A percentile compares a stretch with the other conserved stretches of the same genome.
Conservation (phyloP, 345 rosid genomes). For the Euphorbia lathyris region DNA sequence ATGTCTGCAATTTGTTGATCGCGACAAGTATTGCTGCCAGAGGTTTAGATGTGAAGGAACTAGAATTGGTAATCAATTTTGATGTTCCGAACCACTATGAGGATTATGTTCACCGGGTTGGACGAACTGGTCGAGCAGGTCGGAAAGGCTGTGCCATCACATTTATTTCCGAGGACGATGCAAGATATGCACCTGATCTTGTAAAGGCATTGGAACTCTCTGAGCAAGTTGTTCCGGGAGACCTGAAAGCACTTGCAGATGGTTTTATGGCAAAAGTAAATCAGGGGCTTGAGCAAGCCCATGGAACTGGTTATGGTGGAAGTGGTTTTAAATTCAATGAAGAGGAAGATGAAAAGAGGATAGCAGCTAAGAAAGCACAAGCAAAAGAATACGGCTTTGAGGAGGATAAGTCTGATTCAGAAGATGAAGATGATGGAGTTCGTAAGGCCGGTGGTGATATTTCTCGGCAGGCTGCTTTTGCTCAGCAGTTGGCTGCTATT, state of each 20-base stretch:
- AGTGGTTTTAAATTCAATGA: constrained; percentile 97
- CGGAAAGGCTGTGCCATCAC: constrained; percentile 93
- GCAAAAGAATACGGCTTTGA: constrained; percentile 95
- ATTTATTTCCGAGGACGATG: constrained; percentile 86
- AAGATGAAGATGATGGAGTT: constrained; percentile 89
- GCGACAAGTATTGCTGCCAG: constrained; percentile 97
- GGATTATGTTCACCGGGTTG: constrained; percentile 96
- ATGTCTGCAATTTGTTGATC: constrained; percentile 81
- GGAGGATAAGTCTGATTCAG: constrained; percentile 94
- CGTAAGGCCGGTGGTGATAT: constrained; percentile 83
- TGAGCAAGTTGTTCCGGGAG: constrained; percentile 91
- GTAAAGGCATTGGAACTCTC: constrained; percentile 91
- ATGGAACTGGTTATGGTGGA: constrained; percentile 97
- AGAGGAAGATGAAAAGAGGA: constrained; percentile 94
- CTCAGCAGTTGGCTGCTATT: constrained; percentile 60
- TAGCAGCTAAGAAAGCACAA: constrained; percentile 93
- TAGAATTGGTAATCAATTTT: constrained; percentile 83
- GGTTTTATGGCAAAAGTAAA: constrained; percentile 87
- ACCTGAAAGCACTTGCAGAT: constrained; percentile 82
- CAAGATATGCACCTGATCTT: constrained; percentile 95
- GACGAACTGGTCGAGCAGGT: constrained; percentile 97
- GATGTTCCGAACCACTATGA: constrained; percentile 95
- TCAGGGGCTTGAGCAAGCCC: constrained; percentile 94
- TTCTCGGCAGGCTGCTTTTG: constrained; percentile 73
- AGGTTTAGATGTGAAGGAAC: constrained; percentile 96